These are phyloP conservation scores for Barnettozyma pratensis DNA, from an alignment of 805 yeast genomes.

Conservation along the genomic window DNA sequence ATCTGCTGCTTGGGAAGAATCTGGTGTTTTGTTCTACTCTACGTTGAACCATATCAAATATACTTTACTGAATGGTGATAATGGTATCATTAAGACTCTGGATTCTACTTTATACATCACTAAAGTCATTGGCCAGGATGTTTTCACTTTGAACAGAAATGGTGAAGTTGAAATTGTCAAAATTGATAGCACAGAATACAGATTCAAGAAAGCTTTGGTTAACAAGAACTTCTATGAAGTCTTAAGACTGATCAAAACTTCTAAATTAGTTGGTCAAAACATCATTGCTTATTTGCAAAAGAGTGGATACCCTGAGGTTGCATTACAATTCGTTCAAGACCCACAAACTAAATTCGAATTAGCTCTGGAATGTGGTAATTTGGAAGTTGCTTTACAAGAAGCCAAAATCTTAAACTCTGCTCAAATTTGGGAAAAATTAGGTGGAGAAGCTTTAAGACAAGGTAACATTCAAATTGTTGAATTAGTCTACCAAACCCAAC, in stretches of 20 bases:
- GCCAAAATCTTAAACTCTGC: slow-evolving; percentile 71
- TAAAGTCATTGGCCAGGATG: slow-evolving; percentile 61
- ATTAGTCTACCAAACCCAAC: slow-evolving; percentile 81
- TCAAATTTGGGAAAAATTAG: slow-evolving; percentile 74
- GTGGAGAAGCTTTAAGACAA: slow-evolving; percentile 81
- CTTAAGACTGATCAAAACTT: slow-evolving; percentile 76
- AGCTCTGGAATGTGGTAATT: slow-evolving; percentile 90
- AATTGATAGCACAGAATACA: slow-evolving; percentile 95
- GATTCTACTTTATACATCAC: slow-evolving; percentile 83
- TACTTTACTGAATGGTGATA: slow-evolving; percentile 88
- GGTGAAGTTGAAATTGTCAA: slow-evolving; percentile 75
- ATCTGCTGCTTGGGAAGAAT: slow-evolving; percentile 96
- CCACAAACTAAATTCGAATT: slow-evolving; percentile 94
- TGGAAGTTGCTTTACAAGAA: slow-evolving; percentile 81
- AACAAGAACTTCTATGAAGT: slow-evolving; percentile 91
- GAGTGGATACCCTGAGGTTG: slow-evolving; percentile 95
- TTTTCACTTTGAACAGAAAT: slow-evolving; percentile 77
- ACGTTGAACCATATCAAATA: slow-evolving; percentile 95
- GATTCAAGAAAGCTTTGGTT: slow-evolving; percentile 90
- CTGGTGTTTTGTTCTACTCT: slow-evolving; percentile 85
- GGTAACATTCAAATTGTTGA: slow-evolving; percentile 87
- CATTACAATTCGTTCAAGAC: slow-evolving; percentile 94
- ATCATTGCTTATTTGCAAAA: slow-evolving; percentile 92
- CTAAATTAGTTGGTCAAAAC: slow-evolving; percentile 94
- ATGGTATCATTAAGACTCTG: slow-evolving; percentile 89